Percentiles rank a stretch among this genome's conserved stretches.
Evolutionary conservation across 179 eudicot species (phyloP).

Genomic region (Sideroxylon spinosum): DNA sequence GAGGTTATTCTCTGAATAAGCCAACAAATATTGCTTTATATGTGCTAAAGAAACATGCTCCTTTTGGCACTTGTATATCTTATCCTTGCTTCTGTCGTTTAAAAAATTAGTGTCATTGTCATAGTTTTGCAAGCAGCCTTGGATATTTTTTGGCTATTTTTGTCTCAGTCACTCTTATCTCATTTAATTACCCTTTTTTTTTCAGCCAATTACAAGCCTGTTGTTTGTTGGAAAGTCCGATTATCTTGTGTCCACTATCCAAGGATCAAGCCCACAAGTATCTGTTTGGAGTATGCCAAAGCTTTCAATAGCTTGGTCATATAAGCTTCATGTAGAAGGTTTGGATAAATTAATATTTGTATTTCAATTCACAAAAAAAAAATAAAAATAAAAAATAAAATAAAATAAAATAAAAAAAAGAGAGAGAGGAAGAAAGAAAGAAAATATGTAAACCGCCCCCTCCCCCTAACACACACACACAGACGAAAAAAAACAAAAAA

Average conservation of each 20-base stretch:
- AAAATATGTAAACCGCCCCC: no score
- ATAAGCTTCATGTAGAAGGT: slow-evolving; percentile 72
- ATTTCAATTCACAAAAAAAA: background rate
- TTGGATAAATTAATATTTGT: slow-evolving; percentile 14
- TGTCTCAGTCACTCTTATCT: no score
- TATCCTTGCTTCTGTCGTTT: background rate
- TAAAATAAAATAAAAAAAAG: no score
- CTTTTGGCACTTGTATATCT: background rate
- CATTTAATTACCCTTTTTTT: slow-evolving; percentile 6
- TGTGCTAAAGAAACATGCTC: background rate
- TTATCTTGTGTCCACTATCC: slow-evolving; percentile 67
- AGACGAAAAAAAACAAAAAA: no score
- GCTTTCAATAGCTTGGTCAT: slow-evolving; percentile 62
- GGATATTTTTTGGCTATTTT: background rate
- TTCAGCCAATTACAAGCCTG: slow-evolving; percentile 64
- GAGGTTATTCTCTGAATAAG: slow-evolving; percentile 40
- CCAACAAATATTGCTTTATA: background rate
- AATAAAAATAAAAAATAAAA: no score
- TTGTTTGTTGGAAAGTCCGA: slow-evolving; percentile 76
- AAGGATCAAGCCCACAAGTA: slow-evolving; percentile 57
- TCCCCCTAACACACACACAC: no score
- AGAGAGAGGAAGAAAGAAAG: background rate
- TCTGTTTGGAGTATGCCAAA: slow-evolving; percentile 72
- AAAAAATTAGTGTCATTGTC: no score
- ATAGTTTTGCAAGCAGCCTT: background rate